Conservation (phyloP, 106 monocot genomes). For the Gastrodia elata region DNA sequence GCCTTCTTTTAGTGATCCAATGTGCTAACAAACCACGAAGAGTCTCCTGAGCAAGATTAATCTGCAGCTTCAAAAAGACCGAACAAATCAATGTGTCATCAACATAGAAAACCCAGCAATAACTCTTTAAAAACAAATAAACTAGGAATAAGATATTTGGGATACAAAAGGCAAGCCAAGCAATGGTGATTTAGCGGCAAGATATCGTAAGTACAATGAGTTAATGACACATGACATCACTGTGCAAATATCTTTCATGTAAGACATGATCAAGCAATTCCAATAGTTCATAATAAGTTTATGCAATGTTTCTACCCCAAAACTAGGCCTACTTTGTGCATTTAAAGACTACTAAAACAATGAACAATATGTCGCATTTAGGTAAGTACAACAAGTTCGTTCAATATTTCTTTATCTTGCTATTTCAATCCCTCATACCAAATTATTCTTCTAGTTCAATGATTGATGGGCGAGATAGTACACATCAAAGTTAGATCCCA, state of each 20-base stretch:
- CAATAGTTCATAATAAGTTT: not conserved
- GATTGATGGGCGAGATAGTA: not conserved
- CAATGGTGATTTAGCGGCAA: not conserved
- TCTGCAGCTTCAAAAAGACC: constrained; percentile 32
- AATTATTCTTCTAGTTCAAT: not conserved
- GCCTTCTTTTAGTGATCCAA: constrained; percentile 78
- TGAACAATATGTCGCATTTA: not conserved
- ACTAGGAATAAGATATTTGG: not conserved
- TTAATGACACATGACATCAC: not conserved
- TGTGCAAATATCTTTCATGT: not conserved
- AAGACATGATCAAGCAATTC: not conserved
- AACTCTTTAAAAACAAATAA: not conserved
- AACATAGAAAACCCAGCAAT: not conserved
- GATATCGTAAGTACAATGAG: not conserved
- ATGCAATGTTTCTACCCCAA: not conserved
- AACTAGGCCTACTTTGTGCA: not conserved
- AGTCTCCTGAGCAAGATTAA: constrained; percentile 95
- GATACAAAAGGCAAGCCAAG: not conserved
- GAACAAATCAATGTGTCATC: not conserved
- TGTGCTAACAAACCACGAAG: constrained; percentile 70
- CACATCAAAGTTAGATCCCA: not conserved
- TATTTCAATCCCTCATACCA: not conserved
- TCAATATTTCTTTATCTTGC: not conserved
- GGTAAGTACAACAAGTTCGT: not conserved
- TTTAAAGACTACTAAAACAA: not conserved